These are phyloP conservation scores for Phytopythium boreale DNA, from an alignment of 352 stramenopile species.

Conservation along the genomic window DNA sequence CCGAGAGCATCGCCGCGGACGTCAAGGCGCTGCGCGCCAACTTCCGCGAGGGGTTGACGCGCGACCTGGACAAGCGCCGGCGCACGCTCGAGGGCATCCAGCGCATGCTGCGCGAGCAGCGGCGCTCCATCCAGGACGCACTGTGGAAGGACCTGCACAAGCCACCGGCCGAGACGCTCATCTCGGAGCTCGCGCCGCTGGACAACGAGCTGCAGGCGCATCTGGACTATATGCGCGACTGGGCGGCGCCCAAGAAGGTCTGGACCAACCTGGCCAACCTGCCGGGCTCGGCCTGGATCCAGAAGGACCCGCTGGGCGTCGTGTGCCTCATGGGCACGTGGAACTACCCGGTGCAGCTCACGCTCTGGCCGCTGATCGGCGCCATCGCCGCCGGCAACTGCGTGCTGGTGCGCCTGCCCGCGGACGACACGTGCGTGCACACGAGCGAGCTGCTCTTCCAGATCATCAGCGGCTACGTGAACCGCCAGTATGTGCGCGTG, in stretches of 20 bases:
- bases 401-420: conserved; percentile 88
- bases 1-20: conserved; percentile 37
- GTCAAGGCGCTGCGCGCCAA: conserved; percentile 43
- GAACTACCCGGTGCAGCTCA: conserved; percentile 89
- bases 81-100: conserved; percentile 41
- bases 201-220: conserved; percentile 62
- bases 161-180: conserved; percentile 55
- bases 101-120: conserved; percentile 45
- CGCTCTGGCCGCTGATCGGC: conserved; percentile 69
- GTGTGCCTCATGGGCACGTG: conserved; percentile 86
- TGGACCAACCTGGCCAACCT: conserved; percentile 50
- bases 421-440: conserved; percentile 66
- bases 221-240: conserved; percentile 57
- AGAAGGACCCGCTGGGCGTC: conserved; percentile 73
- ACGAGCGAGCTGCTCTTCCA: conserved; percentile 45
- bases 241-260: conserved; percentile 49
- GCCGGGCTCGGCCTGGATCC: conserved; percentile 46
- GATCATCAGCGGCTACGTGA: conserved; percentile 56
- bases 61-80: conserved; percentile 35
- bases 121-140: conserved; percentile 41
- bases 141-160: conserved; percentile 67
- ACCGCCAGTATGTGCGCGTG: conserved; percentile 60
- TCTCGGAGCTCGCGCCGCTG: conserved; percentile 51
- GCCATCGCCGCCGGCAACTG: conserved; percentile 91
- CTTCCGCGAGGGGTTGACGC: conserved; percentile 49